Percentiles rank a stretch among this genome's conserved stretches.
Evolutionary conservation across 495 filamentous ascomycete species (phyloP).

Genomic region (Friedmanniomyces endolithicus): DNA sequence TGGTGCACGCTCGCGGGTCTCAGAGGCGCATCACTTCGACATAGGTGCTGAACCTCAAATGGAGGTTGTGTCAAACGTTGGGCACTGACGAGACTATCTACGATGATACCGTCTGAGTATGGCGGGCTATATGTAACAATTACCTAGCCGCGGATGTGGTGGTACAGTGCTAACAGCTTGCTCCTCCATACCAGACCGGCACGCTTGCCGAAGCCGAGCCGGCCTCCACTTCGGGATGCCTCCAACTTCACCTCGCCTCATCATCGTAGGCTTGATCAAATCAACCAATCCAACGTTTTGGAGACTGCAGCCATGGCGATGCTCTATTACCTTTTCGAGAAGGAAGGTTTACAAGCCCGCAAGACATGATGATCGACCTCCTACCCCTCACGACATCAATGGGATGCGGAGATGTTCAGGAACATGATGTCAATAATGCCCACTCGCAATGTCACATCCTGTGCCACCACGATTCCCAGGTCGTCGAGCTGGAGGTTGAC

Average conservation of each 20-base stretch:
- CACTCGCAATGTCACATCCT: neutral
- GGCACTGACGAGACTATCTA: no score
- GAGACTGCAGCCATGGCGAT: neutral
- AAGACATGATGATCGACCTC: neutral
- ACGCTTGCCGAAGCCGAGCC: neutral
- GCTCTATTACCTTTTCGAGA: neutral
- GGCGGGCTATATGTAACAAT: no score
- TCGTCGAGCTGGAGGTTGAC: neutral
- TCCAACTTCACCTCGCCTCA: neutral
- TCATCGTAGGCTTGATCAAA: neutral
- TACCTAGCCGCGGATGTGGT: no score
- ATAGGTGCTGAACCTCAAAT: no score
- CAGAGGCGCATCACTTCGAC: no score
- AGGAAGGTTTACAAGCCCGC: neutral
- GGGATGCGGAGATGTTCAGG: constrained; percentile 5
- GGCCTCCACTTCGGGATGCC: neutral
- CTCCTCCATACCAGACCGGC: no score
- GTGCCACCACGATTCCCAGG: neutral
- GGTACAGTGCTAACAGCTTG: neutral
- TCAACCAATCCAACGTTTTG: no score
- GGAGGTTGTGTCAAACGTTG: no score
- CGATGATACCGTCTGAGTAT: no score
- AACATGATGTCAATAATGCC: constrained; percentile 8
- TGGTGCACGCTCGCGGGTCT: no score
- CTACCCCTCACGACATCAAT: constrained; percentile 4